Evolutionary conservation across 805 yeast species (phyloP).

Genomic region (Yarrowia deformans): DNA sequence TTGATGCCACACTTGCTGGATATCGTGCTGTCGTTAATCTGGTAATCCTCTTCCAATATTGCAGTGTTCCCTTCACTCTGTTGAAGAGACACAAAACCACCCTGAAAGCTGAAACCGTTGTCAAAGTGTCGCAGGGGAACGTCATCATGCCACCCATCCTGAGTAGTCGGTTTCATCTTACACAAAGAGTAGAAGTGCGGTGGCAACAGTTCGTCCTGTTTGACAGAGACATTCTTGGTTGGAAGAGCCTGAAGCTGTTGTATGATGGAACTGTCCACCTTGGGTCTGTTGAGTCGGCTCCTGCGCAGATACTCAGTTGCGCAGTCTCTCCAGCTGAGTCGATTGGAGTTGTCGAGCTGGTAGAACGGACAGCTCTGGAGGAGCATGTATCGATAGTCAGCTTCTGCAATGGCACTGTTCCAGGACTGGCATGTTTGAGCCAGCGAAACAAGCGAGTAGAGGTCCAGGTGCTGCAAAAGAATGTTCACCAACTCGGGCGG

Average conservation of each 20-base stretch:
- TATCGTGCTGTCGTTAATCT: neutral
- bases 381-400: slow-evolving; percentile 6
- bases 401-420: neutral
- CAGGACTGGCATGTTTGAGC: slow-evolving; percentile 15
- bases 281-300: neutral
- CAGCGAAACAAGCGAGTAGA: slow-evolving; percentile 6
- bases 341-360: slow-evolving; percentile 14
- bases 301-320: neutral
- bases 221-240: neutral
- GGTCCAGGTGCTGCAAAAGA: slow-evolving; percentile 7
- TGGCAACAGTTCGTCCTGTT: neutral
- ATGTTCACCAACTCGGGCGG: slow-evolving; percentile 16
- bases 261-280: neutral
- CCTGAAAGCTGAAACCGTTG: neutral
- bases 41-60: neutral
- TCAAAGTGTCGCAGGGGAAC: neutral
- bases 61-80: neutral
- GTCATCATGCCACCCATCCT: slow-evolving; percentile 6
- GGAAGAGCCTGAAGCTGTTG: neutral
- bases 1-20: neutral
- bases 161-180: neutral
- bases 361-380: slow-evolving; percentile 2
- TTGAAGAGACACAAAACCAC: neutral
- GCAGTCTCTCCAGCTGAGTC: neutral
- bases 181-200: neutral